Evolutionary conservation across 2,329 filamentous ascomycete genomes (phyloP), one percentile per base, ranked within the genome.

Genomic region (Aspergillus awamori): DNA sequence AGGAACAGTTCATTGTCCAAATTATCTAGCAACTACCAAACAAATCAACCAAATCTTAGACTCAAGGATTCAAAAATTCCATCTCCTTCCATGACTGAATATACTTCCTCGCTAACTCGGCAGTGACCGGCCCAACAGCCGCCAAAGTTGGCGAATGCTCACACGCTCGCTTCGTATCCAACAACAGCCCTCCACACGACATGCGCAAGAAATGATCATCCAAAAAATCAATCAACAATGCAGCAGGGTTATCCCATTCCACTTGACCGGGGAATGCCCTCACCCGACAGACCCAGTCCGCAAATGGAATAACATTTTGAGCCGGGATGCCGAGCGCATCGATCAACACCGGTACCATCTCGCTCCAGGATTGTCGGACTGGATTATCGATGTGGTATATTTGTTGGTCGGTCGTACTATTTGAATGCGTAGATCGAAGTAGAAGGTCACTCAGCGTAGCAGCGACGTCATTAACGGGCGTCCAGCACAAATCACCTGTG

Each of bases 311-410:
- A 1, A 79, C 63, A 39, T 69, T 69, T 0, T 45, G n/a, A 1
- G 22, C 7, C 1, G 69, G 70, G 13, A 80, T 75, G 2, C 67
- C 66, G 0, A 82, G 69, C 0, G 65, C 69, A 2, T 70, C 63
- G 0, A 77, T 72, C 15, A 81, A 60, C 1, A 78, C 24, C 0
- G 59, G 33, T 2, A 70, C 67, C 71, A 80, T 77, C 2, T 77
- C 68, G 2, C 60, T 61, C 79, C 80, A 82, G 0, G 72, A 62
- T 64, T 82, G 79, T 0, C 79, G 58, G 2, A 77, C 69, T 0
- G 80, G 80, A 62, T 82, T 82, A 3, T 82, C 80, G 59, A 82
- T 75, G 63, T 82, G 79, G 61, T 82, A 82, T 48, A 81, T 70
- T 0, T 73, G 72, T 33, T 77, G 72, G 1, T 71, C 64, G 33